Evolutionary conservation across 2,329 filamentous ascomycete species (phyloP), one percentile per base, ranked within the genome.

Genomic region (Colletotrichum limetticola): DNA sequence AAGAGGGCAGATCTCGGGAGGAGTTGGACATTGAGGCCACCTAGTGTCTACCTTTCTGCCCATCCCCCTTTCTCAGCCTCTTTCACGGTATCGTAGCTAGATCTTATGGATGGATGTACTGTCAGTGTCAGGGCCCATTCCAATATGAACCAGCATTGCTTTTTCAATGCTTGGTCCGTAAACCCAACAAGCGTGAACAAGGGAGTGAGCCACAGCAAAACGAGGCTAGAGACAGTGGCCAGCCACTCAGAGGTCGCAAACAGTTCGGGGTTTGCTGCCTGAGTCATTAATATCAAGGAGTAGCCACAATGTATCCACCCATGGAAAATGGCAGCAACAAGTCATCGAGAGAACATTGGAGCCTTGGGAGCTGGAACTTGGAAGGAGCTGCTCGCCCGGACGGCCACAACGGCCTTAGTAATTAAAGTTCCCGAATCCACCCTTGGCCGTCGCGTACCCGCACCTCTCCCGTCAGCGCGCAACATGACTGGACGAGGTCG

Each of bases 361-460:
- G 35, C 35, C 35, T 11, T 42, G 30, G 30, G 30, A 32, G 30
- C 9, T 19, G 37, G 14, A 42, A 42, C 14, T 19, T 42, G 37
- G 24, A 60, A 52, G 46, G 35, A 42, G 35, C 26, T 53, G 19
- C 19, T 49, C 19, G 42, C 42, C 19, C 19, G 42, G 42, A 59
- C 55, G 30, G 16, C 35, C 58, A 62, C 63, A 63, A 68, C 60
- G 55, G 66, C 62, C 57, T 74, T 74, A 65, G 64, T 63, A 65
- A 73, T 73, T 73, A 69, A 57, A 73, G 62, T 74, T 74, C 73
- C 73, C 73, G 71, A 67, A 53, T 70, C 66, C 73, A 73, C 71
- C 66, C 71, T 73, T 60, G 22, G 66, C 46, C 56, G 42, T 24
- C 35, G 22, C 16, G 49, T 42, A 61, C 32, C 58, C 53, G 52